phyloP scores from a whole-genome alignment of 371 early-diverging fungal species.

The Mucor lusitanicus region DNA sequence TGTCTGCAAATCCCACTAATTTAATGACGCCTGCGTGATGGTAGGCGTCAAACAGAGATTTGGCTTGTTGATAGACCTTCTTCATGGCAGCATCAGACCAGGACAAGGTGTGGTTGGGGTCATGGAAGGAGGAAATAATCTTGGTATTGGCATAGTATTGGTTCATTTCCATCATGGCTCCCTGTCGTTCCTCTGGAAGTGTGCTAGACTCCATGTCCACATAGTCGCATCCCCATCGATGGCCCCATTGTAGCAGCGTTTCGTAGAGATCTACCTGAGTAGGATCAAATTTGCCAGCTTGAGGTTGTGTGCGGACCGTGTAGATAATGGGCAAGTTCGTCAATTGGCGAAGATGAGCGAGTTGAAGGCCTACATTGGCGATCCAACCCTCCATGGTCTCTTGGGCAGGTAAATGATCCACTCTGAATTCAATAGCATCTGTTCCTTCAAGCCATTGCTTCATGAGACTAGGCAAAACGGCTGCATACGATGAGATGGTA shows the following conservation, averaged over 20 bases:
- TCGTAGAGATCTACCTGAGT: conserved; percentile 54
- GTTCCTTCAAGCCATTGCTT: conserved; percentile 64
- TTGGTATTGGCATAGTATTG: conserved; percentile 45
- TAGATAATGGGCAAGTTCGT: conserved; percentile 74
- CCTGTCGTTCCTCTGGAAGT: conserved; percentile 23
- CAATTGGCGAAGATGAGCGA: conserved; percentile 22
- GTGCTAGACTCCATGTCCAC: conserved; percentile 84
- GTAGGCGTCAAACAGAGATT: conserved; percentile 11
- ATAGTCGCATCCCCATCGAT: conserved; percentile 87
- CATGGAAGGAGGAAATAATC: conserved; percentile 88
- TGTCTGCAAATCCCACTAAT: conserved; percentile 77
- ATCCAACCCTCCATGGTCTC: conserved; percentile 28
- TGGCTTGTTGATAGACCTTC: conserved; percentile 41
- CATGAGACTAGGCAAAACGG: conserved; percentile 29
- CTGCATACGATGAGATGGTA: conserved; percentile 38
- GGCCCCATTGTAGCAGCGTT: conserved; percentile 60
- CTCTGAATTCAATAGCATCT: conserved; percentile 91
- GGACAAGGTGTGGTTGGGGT: conserved; percentile 55
- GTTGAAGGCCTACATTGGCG: conserved; percentile 18
- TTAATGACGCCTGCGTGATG: conserved; percentile 73
- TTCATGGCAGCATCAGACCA: conserved; percentile 59
- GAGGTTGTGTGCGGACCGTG: conserved; percentile 82
- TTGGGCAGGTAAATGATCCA: conserved; percentile 64
- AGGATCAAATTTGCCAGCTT: conserved; percentile 77
- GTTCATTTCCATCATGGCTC: conserved; percentile 46